Evolutionary conservation across 1,284 basidiomycete genomes (phyloP).

Genomic region (Dichomitus squalens): DNA sequence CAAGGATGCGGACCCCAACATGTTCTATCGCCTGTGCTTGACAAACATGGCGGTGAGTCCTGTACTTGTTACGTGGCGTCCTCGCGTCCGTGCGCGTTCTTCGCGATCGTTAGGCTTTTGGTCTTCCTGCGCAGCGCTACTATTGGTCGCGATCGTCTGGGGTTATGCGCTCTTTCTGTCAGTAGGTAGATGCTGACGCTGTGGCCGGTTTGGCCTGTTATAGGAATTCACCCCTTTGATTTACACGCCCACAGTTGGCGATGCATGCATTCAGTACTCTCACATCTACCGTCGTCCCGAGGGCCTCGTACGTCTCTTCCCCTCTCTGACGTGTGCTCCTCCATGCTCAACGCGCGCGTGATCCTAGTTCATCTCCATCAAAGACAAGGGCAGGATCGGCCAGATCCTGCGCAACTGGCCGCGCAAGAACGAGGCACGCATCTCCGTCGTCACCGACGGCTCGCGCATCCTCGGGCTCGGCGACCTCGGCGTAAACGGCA

Average conservation of each 20-base stretch:
- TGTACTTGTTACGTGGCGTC: neutral
- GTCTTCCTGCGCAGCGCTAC: neutral
- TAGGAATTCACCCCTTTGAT: constrained; percentile 82
- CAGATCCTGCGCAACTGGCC: constrained; percentile 79
- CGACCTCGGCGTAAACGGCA: constrained; percentile 86
- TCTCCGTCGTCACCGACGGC: constrained; percentile 88
- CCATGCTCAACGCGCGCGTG: constrained; percentile 9
- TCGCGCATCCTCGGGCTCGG: constrained; percentile 93
- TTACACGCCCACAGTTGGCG: constrained; percentile 92
- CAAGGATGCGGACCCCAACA: constrained; percentile 69
- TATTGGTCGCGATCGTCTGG: neutral
- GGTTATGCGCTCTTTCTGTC: no score
- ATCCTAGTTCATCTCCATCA: constrained; percentile 81
- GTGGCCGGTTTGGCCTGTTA: neutral
- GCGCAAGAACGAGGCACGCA: constrained; percentile 71
- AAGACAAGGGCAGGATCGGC: constrained; percentile 82
- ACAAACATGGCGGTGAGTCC: constrained; percentile 58
- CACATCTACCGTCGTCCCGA: constrained; percentile 84
- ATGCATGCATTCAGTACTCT: constrained; percentile 86
- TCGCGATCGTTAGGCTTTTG: neutral
- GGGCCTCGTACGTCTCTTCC: constrained; percentile 57
- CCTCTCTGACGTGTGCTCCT: neutral
- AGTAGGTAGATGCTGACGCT: neutral
- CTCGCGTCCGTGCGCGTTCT: neutral
- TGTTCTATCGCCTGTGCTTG: constrained; percentile 77